Conservation (phyloP, 305 asterid species). For the Fraxinus sp. region DNA sequence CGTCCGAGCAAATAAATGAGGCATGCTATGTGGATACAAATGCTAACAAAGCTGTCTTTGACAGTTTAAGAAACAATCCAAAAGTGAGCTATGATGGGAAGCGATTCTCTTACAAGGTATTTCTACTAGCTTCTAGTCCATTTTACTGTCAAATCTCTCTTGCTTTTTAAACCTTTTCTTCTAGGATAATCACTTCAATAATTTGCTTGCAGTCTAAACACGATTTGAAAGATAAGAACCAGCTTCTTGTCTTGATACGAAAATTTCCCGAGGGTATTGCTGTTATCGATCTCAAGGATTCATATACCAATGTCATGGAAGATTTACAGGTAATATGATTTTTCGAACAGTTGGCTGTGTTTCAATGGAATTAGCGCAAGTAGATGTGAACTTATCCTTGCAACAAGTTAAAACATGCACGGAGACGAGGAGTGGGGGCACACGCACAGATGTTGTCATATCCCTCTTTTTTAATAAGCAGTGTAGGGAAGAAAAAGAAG, state of each 20-base stretch:
- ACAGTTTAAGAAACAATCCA: slow-evolving; percentile 81
- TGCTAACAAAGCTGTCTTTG: slow-evolving; percentile 82
- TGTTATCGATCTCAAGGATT: slow-evolving; percentile 81
- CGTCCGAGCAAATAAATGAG: slow-evolving; percentile 84
- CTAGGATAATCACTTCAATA: background rate
- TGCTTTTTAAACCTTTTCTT: background rate
- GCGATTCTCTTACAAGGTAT: slow-evolving; percentile 1
- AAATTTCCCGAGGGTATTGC: slow-evolving; percentile 80
- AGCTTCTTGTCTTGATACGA: slow-evolving; percentile 61
- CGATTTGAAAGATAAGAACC: slow-evolving; percentile 58
- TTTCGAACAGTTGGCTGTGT: background rate
- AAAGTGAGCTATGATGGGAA: slow-evolving; percentile 73
- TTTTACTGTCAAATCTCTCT: slow-evolving; percentile 10
- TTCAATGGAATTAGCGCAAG: background rate
- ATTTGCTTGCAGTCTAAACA: slow-evolving; percentile 71
- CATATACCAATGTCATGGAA: slow-evolving; percentile 77
- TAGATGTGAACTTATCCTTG: background rate
- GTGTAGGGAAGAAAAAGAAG: background rate
- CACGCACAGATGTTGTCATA: background rate
- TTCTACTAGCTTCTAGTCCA: background rate
- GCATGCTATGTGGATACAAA: slow-evolving; percentile 76
- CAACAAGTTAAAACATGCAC: background rate
- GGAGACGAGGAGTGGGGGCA: background rate
- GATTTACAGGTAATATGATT: slow-evolving; percentile 72
- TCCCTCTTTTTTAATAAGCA: background rate